phyloP scores from a whole-genome alignment of 192 early-diverging fungal genomes.

The Paraglomus brasilianum region DNA sequence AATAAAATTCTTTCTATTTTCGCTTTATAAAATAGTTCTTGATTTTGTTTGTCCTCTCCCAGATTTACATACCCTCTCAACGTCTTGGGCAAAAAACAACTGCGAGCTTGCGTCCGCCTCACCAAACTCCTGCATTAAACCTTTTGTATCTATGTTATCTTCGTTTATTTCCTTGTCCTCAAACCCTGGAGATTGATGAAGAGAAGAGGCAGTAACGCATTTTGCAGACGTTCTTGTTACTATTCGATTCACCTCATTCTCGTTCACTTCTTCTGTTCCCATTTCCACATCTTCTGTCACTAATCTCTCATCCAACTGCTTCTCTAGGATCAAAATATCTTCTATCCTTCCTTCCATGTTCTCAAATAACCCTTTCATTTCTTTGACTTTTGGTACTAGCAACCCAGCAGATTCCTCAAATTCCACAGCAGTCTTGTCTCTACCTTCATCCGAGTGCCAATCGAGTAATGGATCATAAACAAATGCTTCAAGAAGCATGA shows the following conservation, averaged over 20 bases:
- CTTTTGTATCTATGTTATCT: no score
- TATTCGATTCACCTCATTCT: neutral
- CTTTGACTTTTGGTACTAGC: slow-evolving; percentile 1
- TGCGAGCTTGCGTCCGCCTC: slow-evolving; percentile 13
- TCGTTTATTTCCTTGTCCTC: no score
- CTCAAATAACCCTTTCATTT: no score
- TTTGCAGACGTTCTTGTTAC: neutral
- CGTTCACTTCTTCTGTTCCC: slow-evolving; percentile 14
- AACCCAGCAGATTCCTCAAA: slow-evolving; percentile 7
- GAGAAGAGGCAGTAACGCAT: neutral
- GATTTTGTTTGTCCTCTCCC: neutral
- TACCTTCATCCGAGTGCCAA: slow-evolving; percentile 44
- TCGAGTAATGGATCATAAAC: slow-evolving; percentile 84
- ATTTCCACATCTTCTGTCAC: neutral
- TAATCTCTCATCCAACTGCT: slow-evolving; percentile 8
- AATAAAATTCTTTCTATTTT: no score
- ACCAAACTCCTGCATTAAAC: slow-evolving; percentile 10
- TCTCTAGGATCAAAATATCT: neutral
- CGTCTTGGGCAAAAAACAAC: slow-evolving; percentile 26
- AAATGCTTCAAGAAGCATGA: slow-evolving; percentile 91
- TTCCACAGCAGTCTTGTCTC: slow-evolving; percentile 28
- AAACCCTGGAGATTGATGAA: neutral
- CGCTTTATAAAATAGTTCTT: neutral
- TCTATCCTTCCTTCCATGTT: neutral
- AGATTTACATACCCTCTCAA: slow-evolving; percentile 12